Base-by-base conservation (phyloP, 441 rosid species). In the Brassica balearica region DNA sequence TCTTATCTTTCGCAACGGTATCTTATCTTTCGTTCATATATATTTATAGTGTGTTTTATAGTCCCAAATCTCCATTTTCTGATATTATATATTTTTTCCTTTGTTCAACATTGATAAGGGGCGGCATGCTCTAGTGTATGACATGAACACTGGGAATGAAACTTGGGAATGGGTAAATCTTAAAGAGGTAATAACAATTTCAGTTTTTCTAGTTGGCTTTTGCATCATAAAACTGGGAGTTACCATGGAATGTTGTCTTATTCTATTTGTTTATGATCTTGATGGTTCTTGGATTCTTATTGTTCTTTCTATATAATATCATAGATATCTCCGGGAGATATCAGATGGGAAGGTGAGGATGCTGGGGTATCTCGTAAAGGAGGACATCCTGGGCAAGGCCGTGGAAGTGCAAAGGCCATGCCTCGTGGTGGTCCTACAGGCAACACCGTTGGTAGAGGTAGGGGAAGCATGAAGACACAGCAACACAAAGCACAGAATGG, bases 101-200 rank as follows among this genome's bases (percentile, higher is more conserved):
- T 74, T 80, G 80, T 77, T 56, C 53, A 61, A 68, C 66, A 25
- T 81, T 83, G 59, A 76, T 8, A 81, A 96, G 99, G 99, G 97
- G 46, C 89, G 83, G 72, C 98, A 96, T 92, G 94, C 94, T 84
- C 86, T 96, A 86, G 97, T 96, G 80, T 96, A 96, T 89, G 99
- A 94, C 75, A 90, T 90, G 20, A 84, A 86, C 80, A 85, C 98
- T 11, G 84, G 82, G 14, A 78, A 87, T 81, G 98, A 91, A 90
- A 90, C 98, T 15, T 94, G 96, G 97, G 99, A 96, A 82, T 94
- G 98, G 99, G 99, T 92, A 80, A 88, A 96, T 85, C 98, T 94
- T 78, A 94, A 94, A 89, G 98, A 94, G 98, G 99, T 94, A 89
- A 80, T 65, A 65, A 38, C 27, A 34, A 67, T 61, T 60, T 36